phyloP scores from a whole-genome alignment of 495 filamentous ascomycete genomes.

The Trichoderma reesei region DNA sequence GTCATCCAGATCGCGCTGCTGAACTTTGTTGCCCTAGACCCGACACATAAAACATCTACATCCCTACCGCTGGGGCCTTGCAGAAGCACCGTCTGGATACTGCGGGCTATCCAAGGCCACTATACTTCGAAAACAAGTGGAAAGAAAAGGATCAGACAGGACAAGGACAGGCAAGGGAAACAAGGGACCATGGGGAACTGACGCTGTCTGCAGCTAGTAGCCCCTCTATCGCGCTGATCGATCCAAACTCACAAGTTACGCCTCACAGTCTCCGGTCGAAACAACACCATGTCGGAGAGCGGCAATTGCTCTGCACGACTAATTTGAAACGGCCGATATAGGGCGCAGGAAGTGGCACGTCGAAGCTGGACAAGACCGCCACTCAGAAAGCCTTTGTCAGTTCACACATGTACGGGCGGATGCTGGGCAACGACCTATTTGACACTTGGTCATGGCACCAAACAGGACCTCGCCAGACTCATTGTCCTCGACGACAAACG shows the following conservation, averaged over 20 bases:
- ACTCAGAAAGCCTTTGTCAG: background rate
- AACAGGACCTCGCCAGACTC: no score
- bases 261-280: background rate
- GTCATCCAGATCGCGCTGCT: background rate
- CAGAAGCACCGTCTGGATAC: background rate
- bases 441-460: no score
- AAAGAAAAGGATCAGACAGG: background rate
- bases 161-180: no score
- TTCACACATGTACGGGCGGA: no score
- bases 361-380: background rate
- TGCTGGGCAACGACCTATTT: no score
- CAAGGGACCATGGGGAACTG: no score
- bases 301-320: background rate
- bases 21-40: background rate
- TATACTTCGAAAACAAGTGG: background rate
- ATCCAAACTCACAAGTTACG: background rate
- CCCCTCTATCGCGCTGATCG: background rate
- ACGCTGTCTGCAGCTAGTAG: background rate
- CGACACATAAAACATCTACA: background rate
- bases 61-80: background rate
- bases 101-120: background rate
- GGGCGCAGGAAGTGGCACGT: background rate
- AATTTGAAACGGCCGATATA: background rate
- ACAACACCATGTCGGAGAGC: background rate
- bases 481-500: no score